Conservation (phyloP, 805 yeast species). For the Ogataea pilisensis region DNA sequence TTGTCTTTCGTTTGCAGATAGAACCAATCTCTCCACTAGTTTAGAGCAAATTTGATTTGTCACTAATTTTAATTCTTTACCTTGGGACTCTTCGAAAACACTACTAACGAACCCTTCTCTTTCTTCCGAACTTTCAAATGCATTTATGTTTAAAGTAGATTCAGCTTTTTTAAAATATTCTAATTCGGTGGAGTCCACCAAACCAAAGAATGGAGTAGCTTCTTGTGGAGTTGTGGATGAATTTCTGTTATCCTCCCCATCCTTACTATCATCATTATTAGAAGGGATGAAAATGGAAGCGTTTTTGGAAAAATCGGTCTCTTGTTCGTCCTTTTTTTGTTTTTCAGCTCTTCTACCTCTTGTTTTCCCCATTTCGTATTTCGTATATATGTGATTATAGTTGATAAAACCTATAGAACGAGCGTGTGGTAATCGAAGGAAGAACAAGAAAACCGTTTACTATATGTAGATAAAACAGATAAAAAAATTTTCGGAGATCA, state of each 20-base stretch:
- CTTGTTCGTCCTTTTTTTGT: slow-evolving; percentile 1
- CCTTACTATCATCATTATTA: background rate
- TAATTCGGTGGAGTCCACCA: slow-evolving; percentile 76
- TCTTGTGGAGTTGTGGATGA: slow-evolving; percentile 7
- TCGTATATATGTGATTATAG: too few relatives aligned
- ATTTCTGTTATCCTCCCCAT: slow-evolving; percentile 1
- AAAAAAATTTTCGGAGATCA: too few relatives aligned
- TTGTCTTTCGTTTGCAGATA: slow-evolving; percentile 60
- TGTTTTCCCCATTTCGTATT: slow-evolving; percentile 24
- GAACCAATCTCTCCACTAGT: slow-evolving; percentile 79
- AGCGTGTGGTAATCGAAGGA: too few relatives aligned
- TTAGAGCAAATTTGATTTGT: slow-evolving; percentile 95
- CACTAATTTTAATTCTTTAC: slow-evolving; percentile 86
- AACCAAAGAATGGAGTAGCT: slow-evolving; percentile 66
- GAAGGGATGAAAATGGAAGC: background rate
- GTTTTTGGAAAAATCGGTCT: background rate
- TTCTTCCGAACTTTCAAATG: slow-evolving; percentile 73
- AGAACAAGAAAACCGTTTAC: too few relatives aligned
- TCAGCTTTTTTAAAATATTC: slow-evolving; percentile 95
- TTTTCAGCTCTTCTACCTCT: slow-evolving; percentile 32
- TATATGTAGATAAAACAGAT: too few relatives aligned
- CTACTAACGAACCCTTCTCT: slow-evolving; percentile 66
- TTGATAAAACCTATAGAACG: too few relatives aligned
- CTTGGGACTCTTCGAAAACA: slow-evolving; percentile 79
- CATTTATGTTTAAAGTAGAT: slow-evolving; percentile 73